Base-by-base conservation (phyloP, 352 stramenopile genomes). In the Phytopythium oedochilum region DNA sequence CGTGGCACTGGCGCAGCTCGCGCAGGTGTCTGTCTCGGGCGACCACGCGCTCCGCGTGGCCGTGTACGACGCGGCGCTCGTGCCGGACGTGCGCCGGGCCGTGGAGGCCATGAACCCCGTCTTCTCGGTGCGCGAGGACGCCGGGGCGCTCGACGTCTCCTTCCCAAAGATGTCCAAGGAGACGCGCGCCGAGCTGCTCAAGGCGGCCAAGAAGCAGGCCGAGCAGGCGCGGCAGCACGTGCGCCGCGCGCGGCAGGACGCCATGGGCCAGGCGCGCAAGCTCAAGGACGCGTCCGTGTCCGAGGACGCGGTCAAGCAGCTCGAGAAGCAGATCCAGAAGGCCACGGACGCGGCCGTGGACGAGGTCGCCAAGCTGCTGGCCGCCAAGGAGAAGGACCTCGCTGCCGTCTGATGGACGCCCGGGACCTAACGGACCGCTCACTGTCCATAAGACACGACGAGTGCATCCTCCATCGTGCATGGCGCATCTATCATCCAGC, bases 101-200 rank as follows among this genome's bases (percentile, higher is more conserved):
- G 81, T 94, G 26, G 84, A 89, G 60, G 60, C 53, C 28, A 83
- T 86, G 56, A 94, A 92, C 64, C 79, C 84, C 2, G 75, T 88
- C 26, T 94, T 81, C 60, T 82, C 71, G 6, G 66, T 91, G 51
- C 81, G 79, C 26, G 79, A 90, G 59, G 81, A 90, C 47, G 78
- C 58, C 56, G 75, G 52, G 20, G 71, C 70, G 18, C 75, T 94
- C 38, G 74, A 89, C 43, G 80, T 94, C 25, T 88, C 82, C 8
- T 92, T 92, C 58, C 82, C 84, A 29, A 92, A 91, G 67, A 92
- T 94, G 82, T 88, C 84, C 15, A 84, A 88, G 69, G 84, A 92
- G 67, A 94, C 84, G 34, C 82, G 84, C 48, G 74, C 68, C 2
- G 84, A 94, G 53, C 65, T 94, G 26, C 68, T 83, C 23, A 94